Base-by-base conservation (phyloP, 2,329 filamentous ascomycete genomes). In the Colletotrichum graminicola region DNA sequence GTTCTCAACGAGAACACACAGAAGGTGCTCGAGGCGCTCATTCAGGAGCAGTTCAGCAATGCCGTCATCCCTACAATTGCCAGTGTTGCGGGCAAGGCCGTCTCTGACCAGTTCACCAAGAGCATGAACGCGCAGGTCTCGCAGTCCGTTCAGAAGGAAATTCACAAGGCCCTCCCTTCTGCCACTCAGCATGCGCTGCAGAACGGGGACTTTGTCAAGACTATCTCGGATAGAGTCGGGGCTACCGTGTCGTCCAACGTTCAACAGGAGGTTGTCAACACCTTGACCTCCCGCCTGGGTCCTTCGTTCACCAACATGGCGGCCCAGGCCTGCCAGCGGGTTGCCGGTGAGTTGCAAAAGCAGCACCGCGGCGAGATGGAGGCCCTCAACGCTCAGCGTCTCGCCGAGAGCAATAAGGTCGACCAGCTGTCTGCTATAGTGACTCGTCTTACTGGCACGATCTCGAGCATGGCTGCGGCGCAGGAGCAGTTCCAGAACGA, bases 1-100 rank as follows among this genome's bases (percentile, higher is more conserved):
- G 88, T 90, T 43, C 83, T 92, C 59, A 90, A 88, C 74, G 85
- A 87, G 72, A 91, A 90, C 77, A 90, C 89, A 26, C 87, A 91
- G 80, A 91, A 92, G 76, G 93, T 93, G 29, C 87, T 98, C 47
- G 87, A 90, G 72, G 91, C 90, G 72, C 93, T 97, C 75, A 91
- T 97, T 62, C 89, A 90, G 57, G 87, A 90, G 59, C 92, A 93
- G 79, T 93, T 97, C 74, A 89, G 93, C 73, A 87, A 90, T 66
- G 87, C 90, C 18, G 89, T 98, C 55, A 85, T 97, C 63, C 95
- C 96, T 14, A 86, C 91, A 41, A 84, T 98, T 67, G 88, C 90
- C 51, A 87, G 91, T 62, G 86, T 91, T 52, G 90, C 93, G 18
- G 86, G 89, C 55, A 88, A 90, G 73, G 88, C 91, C 5, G 86